Evolutionary conservation across 2,329 filamentous ascomycete species (phyloP), one percentile per base, ranked within the genome.

Genomic region (Microsporum canis): DNA sequence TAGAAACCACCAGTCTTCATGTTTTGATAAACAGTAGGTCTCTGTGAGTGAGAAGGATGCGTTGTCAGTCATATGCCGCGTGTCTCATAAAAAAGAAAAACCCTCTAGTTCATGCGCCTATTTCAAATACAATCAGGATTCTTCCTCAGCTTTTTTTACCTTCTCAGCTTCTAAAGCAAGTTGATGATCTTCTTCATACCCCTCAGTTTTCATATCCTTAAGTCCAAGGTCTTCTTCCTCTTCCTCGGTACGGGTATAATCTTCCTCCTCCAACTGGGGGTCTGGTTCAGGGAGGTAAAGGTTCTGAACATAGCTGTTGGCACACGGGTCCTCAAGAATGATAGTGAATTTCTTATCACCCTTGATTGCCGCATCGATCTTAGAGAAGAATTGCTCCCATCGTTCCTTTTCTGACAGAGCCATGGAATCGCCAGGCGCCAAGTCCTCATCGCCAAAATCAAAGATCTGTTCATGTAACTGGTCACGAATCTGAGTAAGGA

Each of bases 201-300:
- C 86, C 73, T 97, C 91, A 0, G 86, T 85, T 80, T 92, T 94
- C 86, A 99, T 99, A 71, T 99, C 94, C 62, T 79, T 85, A 65
- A 99, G 77, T 0, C 94, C 94, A 8, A 99, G 78, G 62, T 96
- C 89, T 69, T 99, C 94, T 75, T 96, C 89, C 71, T 99, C 94
- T 72, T 96, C 89, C 0, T 87, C 85, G 0, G 92, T 96, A 63
- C 94, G 83, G 63, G 88, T 84, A 72, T 99, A 99, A 34, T 89
- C 88, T 75, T 89, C 88, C 2, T 84, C 81, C 61, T 82, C 84
- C 71, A 99, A 88, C 75, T 94, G 88, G 14, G 87, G 87, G 70
- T 99, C 94, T 1, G 88, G 87, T 66, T 91, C 87, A 29, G 90
- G 85, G 3, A 85, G 88, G 57, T 79, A 83, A 63, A 95, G 81